A percentile compares a stretch with the other conserved stretches of the same genome.
Conservation (phyloP, 306 rosid genomes). For the Vigna mungo region DNA sequence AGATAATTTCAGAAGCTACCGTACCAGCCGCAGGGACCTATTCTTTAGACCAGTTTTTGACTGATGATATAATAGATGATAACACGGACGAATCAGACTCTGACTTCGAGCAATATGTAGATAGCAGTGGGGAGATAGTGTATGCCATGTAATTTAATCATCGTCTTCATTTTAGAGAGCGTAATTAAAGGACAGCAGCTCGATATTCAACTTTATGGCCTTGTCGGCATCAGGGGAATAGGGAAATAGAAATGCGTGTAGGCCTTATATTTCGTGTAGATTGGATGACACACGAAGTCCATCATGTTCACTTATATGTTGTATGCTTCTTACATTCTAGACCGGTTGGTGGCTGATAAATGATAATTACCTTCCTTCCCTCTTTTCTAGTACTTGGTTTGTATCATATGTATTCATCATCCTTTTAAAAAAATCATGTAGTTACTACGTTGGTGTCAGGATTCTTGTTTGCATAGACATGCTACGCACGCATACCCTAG, state of each 20-base stretch:
- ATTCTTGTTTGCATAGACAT: not conserved
- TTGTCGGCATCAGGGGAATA: not conserved
- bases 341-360: conserved; percentile 7
- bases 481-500: not conserved
- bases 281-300: not conserved
- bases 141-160: conserved; percentile 67
- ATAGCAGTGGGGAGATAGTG: conserved; percentile 95
- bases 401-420: not conserved
- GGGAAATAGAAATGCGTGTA: not conserved
- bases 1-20: conserved; percentile 92
- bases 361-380: not conserved
- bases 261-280: conserved; percentile 2
- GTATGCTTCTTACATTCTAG: not conserved
- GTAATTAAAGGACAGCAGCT: not conserved
- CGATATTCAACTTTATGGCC: not conserved
- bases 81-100: conserved; percentile 81
- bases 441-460: not conserved
- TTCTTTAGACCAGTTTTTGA: conserved; percentile 53
- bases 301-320: not conserved
- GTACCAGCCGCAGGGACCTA: conserved; percentile 75
- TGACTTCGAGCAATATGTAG: conserved; percentile 84
- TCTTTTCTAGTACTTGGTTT: not conserved
- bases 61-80: conserved; percentile 66
- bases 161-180: conserved; percentile 5
- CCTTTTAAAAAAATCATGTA: not conserved